These are phyloP conservation scores for Blepharisma japonicum DNA, from an alignment of 73 alveolate genomes.

Conservation along the genomic window DNA sequence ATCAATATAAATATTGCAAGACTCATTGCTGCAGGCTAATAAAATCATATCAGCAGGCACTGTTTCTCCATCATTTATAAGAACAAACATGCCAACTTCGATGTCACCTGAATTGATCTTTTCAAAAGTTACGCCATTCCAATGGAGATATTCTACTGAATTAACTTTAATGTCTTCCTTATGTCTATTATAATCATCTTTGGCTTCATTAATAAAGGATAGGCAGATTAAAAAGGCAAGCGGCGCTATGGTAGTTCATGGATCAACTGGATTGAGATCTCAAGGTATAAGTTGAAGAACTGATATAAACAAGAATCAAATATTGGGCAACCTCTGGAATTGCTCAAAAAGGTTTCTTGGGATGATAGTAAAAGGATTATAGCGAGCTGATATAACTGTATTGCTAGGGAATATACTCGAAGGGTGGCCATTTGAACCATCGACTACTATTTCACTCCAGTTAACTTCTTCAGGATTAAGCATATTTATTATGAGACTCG, in stretches of 20 bases:
- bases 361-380: not conserved
- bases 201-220: constrained; percentile 76
- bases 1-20: constrained; percentile 76
- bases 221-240: constrained; percentile 66
- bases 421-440: not conserved
- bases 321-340: constrained; percentile 67
- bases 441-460: not conserved
- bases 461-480: not conserved
- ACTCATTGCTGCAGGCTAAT: constrained; percentile 62
- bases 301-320: constrained; percentile 72
- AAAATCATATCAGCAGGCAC: constrained; percentile 84
- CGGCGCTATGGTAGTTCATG: constrained; percentile 72
- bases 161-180: not conserved
- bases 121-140: not conserved
- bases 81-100: not conserved
- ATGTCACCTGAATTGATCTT: not conserved
- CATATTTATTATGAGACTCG: too few relatives aligned
- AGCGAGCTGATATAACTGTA: not conserved
- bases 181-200: constrained; percentile 61
- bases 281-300: constrained; percentile 55
- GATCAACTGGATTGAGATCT: constrained; percentile 29
- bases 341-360: constrained; percentile 69
- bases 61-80: constrained; percentile 55
- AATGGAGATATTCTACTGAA: not conserved
- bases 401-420: not conserved